phyloP scores from a whole-genome alignment of 331 rosid species.

The Arachis monticola region DNA sequence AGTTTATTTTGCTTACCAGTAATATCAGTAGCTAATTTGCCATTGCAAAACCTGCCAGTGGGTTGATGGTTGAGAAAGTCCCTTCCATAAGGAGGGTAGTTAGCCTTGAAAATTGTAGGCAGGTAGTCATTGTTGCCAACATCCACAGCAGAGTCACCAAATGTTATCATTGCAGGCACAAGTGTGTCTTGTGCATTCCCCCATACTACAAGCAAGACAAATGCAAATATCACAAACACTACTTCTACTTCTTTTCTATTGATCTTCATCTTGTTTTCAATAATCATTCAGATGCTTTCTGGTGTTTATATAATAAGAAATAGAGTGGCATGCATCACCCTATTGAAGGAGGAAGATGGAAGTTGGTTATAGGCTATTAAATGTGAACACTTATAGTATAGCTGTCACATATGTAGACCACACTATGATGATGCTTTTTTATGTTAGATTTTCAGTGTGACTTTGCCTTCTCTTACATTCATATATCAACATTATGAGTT shows the following conservation, averaged over 20 bases:
- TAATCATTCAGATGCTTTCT: constrained; percentile 11
- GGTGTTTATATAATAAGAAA: not conserved
- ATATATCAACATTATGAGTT: not conserved
- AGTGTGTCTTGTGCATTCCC: constrained; percentile 71
- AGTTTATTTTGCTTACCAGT: constrained; percentile 54
- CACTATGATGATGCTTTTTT: not conserved
- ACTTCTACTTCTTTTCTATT: constrained; percentile 41
- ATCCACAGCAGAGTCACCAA: constrained; percentile 86
- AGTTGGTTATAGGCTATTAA: constrained; percentile 50
- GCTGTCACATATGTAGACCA: constrained; percentile 10
- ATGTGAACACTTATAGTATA: constrained; percentile 30
- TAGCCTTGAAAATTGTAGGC: constrained; percentile 65
- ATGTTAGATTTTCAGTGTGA: not conserved
- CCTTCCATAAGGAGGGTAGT: constrained; percentile 88
- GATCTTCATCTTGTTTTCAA: constrained; percentile 49
- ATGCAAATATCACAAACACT: constrained; percentile 48
- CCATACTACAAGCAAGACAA: constrained; percentile 36
- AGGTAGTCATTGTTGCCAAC: constrained; percentile 83
- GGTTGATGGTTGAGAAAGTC: constrained; percentile 71
- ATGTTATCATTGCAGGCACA: constrained; percentile 74
- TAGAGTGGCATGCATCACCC: constrained; percentile 34
- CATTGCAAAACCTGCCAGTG: constrained; percentile 90
- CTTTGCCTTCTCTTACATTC: constrained; percentile 17
- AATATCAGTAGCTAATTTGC: constrained; percentile 80
- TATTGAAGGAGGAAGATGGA: constrained; percentile 55